Evolutionary conservation across 352 stramenopile species (phyloP), one percentile per base, ranked within the genome.

Genomic region (Globisporangium solare): DNA sequence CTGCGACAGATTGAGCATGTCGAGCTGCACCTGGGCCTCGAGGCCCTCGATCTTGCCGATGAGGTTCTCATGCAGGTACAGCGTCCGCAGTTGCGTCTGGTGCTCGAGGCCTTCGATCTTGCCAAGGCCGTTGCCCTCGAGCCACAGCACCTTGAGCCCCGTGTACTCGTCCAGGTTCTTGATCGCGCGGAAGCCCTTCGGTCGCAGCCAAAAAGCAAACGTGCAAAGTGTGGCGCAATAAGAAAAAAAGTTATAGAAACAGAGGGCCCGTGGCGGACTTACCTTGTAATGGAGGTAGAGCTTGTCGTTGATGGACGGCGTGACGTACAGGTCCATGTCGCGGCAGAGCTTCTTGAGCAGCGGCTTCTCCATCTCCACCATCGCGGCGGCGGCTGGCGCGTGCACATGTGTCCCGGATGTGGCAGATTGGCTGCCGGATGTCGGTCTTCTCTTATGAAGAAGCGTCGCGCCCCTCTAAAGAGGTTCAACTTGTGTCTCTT

Each of bases 201-300:
- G 27, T 35, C 10, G 7, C 27, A 35, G 5, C 27, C 27, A 35
- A n/a, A n/a, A n/a, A n/a, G n/a, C n/a, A n/a, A n/a, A n/a, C n/a
- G n/a, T n/a, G n/a, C n/a, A n/a, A n/a, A n/a, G n/a, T n/a, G n/a
- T n/a, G n/a, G n/a, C n/a, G n/a, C n/a, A 27, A 27, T 5, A 27
- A 27, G 24, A 5, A 2, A 27, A 27, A 27, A n/a, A n/a, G n/a
- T n/a, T 27, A 2, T 27, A 5, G 2, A 27, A 27, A 27, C 5
- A 27, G 24, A 50, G 21, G 11, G 37, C 17, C n/a, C 35, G 43
- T 22, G 6, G 3, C 18, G 27, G 21, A n/a, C n/a, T n/a, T 37
- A 76, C 77, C 70, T 98, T 97, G 76, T 98, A 98, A 69, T 98
- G 94, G 27, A 98, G 70, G 61, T 98, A 98, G 37, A 98, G 76